These are phyloP conservation scores for Fraxinus xanthoxyloides DNA, from an alignment of 305 asterid genomes.

Conservation along the genomic window DNA sequence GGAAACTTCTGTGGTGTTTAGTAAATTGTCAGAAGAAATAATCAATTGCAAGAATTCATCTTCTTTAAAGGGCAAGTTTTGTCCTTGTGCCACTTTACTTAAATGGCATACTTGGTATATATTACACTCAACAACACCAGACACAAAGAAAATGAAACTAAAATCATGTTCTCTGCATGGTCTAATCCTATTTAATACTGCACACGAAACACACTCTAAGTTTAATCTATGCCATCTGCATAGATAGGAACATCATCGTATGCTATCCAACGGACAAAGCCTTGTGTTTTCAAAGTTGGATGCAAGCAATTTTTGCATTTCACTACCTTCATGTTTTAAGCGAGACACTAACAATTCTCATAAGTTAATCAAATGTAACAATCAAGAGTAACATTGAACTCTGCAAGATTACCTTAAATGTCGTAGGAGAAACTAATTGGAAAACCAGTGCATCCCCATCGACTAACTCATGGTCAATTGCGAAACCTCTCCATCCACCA, in stretches of 20 bases:
- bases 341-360: background rate
- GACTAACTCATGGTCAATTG: constrained; percentile 62
- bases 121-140: background rate
- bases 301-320: background rate
- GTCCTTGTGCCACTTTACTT: background rate
- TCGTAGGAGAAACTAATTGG: constrained; percentile 46
- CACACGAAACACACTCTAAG: background rate
- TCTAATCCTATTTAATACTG: background rate
- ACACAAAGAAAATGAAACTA: background rate
- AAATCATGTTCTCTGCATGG: background rate
- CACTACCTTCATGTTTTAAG: background rate
- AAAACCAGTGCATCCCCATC: constrained; percentile 79
- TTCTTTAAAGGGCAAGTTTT: background rate
- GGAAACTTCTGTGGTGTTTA: background rate
- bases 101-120: background rate
- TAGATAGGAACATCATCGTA: background rate
- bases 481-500: constrained; percentile 86
- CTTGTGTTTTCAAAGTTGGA: background rate
- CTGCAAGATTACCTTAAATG: constrained; percentile 47
- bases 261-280: background rate
- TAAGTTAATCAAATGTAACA: background rate
- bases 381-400: background rate
- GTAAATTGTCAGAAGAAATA: background rate
- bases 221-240: background rate
- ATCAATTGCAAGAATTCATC: background rate